These are phyloP conservation scores for Paramecium sexaurelia DNA, from an alignment of 73 alveolate genomes.

Conservation along the genomic window DNA sequence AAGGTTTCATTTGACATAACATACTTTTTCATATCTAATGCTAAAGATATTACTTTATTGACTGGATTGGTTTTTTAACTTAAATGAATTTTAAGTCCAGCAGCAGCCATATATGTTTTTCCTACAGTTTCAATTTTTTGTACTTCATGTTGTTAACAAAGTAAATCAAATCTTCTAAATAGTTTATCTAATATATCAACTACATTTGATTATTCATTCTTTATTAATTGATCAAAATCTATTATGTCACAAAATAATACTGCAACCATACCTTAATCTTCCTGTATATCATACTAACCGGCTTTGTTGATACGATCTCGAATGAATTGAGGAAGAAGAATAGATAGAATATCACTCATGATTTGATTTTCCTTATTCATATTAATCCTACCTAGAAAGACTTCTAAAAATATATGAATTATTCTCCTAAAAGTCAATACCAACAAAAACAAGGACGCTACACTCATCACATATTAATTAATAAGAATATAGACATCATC, in stretches of 20 bases:
- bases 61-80: slow-evolving; percentile 62
- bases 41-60: slow-evolving; percentile 11
- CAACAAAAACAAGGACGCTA: background rate
- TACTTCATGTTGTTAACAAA: slow-evolving; percentile 70
- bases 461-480: background rate
- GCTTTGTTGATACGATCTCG: slow-evolving; percentile 64
- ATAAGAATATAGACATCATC: background rate
- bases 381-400: slow-evolving; percentile 1
- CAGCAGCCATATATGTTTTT: slow-evolving; percentile 87
- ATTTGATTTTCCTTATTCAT: slow-evolving; percentile 53
- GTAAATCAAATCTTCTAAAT: slow-evolving; percentile 79
- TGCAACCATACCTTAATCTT: slow-evolving; percentile 83
- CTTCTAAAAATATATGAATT: slow-evolving; percentile 3
- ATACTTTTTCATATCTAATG: slow-evolving; percentile 40
- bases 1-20: background rate
- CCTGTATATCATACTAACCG: slow-evolving; percentile 78
- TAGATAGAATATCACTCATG: slow-evolving; percentile 47
- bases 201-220: slow-evolving; percentile 60
- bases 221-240: slow-evolving; percentile 74
- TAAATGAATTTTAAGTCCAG: slow-evolving; percentile 76
- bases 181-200: slow-evolving; percentile 78
- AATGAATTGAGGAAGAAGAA: slow-evolving; percentile 61
- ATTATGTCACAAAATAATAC: slow-evolving; percentile 80
- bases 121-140: slow-evolving; percentile 87
- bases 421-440: background rate